Conservation (phyloP, 2,329 filamentous ascomycete species). For the Phialophora tarda region DNA sequence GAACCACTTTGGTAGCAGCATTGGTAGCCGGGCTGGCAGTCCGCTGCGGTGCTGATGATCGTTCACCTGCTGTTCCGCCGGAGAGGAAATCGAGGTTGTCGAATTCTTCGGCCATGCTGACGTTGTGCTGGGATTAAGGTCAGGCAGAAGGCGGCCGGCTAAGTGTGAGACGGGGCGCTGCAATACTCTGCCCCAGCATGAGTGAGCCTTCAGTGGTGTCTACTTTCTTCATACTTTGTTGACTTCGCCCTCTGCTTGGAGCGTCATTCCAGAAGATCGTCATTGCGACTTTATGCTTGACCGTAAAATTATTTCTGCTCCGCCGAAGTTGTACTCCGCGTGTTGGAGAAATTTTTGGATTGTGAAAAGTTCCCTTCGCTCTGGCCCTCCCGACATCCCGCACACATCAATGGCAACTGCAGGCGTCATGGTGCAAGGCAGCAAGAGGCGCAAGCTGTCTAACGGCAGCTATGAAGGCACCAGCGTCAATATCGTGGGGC, state of each 20-base stretch:
- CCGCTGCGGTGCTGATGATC: conserved; percentile 46
- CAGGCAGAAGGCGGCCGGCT: background rate
- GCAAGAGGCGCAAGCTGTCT: conserved; percentile 48
- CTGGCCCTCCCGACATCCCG: background rate
- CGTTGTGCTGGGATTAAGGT: background rate
- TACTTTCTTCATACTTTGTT: no score
- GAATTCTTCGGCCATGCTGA: conserved; percentile 55
- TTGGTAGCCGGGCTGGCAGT: conserved; percentile 39
- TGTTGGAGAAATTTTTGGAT: background rate
- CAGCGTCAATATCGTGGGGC: conserved; percentile 45
- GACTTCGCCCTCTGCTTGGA: no score
- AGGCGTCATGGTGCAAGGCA: conserved; percentile 43
- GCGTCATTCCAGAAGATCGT: background rate
- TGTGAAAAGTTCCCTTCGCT: conserved; percentile 9
- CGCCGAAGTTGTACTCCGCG: background rate
- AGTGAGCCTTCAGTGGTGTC: no score
- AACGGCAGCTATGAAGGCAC: conserved; percentile 37
- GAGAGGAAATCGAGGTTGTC: conserved; percentile 54
- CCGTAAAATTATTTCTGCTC: background rate
- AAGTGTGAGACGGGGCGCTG: background rate
- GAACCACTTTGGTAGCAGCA: conserved; percentile 63
- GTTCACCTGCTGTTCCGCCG: conserved; percentile 49
- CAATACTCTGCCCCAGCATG: no score
- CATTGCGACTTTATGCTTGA: background rate
- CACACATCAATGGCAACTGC: background rate